These are phyloP conservation scores for Malbranchea zuffiana DNA, from an alignment of 2,329 filamentous ascomycete genomes.

Conservation along the genomic window DNA sequence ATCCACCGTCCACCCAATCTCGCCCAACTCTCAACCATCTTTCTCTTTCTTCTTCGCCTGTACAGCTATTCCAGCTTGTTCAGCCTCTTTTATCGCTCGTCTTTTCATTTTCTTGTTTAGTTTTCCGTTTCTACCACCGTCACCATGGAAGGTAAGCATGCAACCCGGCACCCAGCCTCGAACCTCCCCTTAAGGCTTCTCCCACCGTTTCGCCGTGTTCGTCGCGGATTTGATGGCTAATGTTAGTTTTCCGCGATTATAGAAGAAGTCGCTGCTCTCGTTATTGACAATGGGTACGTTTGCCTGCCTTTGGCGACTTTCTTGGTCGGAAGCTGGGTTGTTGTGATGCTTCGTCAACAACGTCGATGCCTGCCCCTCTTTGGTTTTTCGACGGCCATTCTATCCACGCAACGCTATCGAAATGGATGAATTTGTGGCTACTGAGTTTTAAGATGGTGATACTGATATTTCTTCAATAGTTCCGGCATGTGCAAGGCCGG, in stretches of 20 bases:
- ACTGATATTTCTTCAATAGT: conserved; percentile 44
- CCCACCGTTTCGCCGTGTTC: conserved; percentile 13
- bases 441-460: conserved; percentile 6
- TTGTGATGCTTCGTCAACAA: conserved; percentile 5
- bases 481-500: conserved; percentile 99
- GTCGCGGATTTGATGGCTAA: conserved; percentile 24
- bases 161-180: conserved; percentile 20
- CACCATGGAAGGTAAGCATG: conserved; percentile 55
- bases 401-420: neutral
- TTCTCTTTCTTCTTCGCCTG: conserved; percentile 14
- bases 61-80: conserved; percentile 12
- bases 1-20: conserved; percentile 19
- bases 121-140: conserved; percentile 24
- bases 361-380: conserved; percentile 7
- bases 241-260: conserved; percentile 38
- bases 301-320: conserved; percentile 19
- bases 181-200: conserved; percentile 16
- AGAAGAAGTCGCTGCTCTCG: conserved; percentile 99
- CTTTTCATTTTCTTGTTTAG: conserved; percentile 28
- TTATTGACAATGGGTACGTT: conserved; percentile 99
- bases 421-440: neutral
- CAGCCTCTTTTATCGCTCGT: conserved; percentile 18
- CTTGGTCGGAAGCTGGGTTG: neutral
- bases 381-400: neutral
- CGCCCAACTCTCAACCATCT: conserved; percentile 15